Evolutionary conservation across 768 basidiomycete species (phyloP), one percentile per base, ranked within the genome.

Genomic region (Suillus discolor): DNA sequence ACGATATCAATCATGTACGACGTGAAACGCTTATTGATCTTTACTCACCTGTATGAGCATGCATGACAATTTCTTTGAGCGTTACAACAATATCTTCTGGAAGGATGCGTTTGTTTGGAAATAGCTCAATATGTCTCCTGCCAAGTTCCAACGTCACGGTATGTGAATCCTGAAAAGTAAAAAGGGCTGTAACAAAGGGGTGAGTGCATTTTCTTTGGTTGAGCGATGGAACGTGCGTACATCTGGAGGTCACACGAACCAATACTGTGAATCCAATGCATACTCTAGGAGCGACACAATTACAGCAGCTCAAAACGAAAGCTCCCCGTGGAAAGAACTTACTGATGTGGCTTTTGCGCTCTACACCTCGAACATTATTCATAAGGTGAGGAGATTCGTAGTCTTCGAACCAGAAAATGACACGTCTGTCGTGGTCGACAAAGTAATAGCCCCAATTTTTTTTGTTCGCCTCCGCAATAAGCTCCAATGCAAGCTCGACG

Each of bases 371-470:
- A 79, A 72, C 39, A 81, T 75, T 25, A 49, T 8, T 73, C 71
- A 79, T 64, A 45, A 84, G 69, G 38, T 71, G 36, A 1, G 63
- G 63, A 4, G 80, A 74, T 3, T 79, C 67, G 36, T 78, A 80
- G 0, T 77, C 66, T 51, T 85, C 78, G 31, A 85, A 62, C 77
- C 82, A 88, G 64, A 86, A 87, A 16, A 86, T 73, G 11, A 73
- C 69, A 18, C 80, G 79, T 0, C 71, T 72, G 0, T 68, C 44
- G 62, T 86, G 84, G 64, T 84, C 75, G 11, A 78, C 81, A 57
- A 80, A 82, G 65, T 84, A 85, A 69, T 85, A 85, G 66, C 49
- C 49, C 8, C n/a, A 23, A 11, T 23, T 6, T 25, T 49, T 6
- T 6, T 12, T 23, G 13, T 25, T 23, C 47, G 23, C 6, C 23